Percentiles rank a stretch among this genome's conserved stretches.
phyloP scores from a whole-genome alignment of 192 early-diverging fungal genomes.

The Helicostylum pulchrum region DNA sequence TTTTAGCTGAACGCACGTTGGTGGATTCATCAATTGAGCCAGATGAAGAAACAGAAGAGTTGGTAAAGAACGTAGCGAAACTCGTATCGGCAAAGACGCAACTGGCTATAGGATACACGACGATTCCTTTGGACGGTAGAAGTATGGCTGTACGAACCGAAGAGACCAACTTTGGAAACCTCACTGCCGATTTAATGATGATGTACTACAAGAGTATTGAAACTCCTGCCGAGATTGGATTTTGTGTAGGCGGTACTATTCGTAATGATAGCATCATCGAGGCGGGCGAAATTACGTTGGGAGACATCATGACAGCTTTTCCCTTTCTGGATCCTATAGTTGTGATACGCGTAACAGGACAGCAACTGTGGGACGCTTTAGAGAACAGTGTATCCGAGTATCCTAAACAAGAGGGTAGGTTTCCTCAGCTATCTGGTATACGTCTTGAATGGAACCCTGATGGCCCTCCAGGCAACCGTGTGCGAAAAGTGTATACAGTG shows the following conservation, averaged over 20 bases:
- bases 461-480: slow-evolving; percentile 44
- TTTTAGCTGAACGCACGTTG: slow-evolving; percentile 44
- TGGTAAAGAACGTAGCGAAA: slow-evolving; percentile 47
- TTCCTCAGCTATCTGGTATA: slow-evolving; percentile 64
- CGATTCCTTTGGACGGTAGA: slow-evolving; percentile 52
- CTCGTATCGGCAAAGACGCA: slow-evolving; percentile 49
- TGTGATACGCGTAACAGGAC: slow-evolving; percentile 58
- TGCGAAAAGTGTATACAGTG: slow-evolving; percentile 42
- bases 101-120: slow-evolving; percentile 54
- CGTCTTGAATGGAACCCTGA: slow-evolving; percentile 56
- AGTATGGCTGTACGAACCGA: slow-evolving; percentile 51
- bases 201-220: slow-evolving; percentile 39
- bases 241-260: slow-evolving; percentile 61
- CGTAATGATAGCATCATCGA: slow-evolving; percentile 58
- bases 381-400: slow-evolving; percentile 65
- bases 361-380: slow-evolving; percentile 57
- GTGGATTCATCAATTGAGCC: slow-evolving; percentile 39
- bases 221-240: slow-evolving; percentile 37
- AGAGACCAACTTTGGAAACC: slow-evolving; percentile 62
- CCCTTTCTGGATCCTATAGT: slow-evolving; percentile 69
- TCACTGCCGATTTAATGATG: slow-evolving; percentile 63
- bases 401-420: slow-evolving; percentile 67
- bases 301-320: slow-evolving; percentile 63
- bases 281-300: slow-evolving; percentile 52
- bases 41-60: slow-evolving; percentile 37